phyloP scores from a whole-genome alignment of 345 rosid genomes.

The Salix caprea region DNA sequence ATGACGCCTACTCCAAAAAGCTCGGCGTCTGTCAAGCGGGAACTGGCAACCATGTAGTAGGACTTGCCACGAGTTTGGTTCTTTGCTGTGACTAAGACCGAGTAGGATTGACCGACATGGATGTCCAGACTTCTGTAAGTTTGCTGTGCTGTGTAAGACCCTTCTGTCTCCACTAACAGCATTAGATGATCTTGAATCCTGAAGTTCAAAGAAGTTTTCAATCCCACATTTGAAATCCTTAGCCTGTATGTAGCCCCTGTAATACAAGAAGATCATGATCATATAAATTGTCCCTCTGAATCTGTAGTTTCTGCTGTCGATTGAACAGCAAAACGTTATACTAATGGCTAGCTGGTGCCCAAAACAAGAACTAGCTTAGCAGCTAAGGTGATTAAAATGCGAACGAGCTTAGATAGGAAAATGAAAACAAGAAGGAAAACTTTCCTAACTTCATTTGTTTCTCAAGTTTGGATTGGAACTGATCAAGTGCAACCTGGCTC shows the following conservation, averaged over 20 bases:
- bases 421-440: no score
- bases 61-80: constrained; percentile 19
- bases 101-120: constrained; percentile 41
- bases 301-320: no score
- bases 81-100: constrained; percentile 34
- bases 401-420: no score
- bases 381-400: no score
- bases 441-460: no score
- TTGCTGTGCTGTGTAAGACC: constrained; percentile 34
- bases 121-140: constrained; percentile 28
- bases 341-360: no score
- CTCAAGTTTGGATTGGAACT: no score
- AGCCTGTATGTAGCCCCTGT: constrained; percentile 31
- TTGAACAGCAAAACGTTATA: no score
- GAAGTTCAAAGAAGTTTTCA: constrained; percentile 29
- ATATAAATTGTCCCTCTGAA: no score
- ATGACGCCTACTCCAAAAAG: constrained; percentile 28
- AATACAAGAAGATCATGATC: background rate
- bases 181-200: constrained; percentile 32
- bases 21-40: constrained; percentile 29
- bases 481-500: no score
- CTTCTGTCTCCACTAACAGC: constrained; percentile 42
- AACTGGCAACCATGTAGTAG: constrained; percentile 43
- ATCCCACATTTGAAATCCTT: constrained; percentile 38
- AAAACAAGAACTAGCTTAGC: no score